These are phyloP conservation scores for Vigna angularis DNA, from an alignment of 306 rosid species.

Conservation along the genomic window DNA sequence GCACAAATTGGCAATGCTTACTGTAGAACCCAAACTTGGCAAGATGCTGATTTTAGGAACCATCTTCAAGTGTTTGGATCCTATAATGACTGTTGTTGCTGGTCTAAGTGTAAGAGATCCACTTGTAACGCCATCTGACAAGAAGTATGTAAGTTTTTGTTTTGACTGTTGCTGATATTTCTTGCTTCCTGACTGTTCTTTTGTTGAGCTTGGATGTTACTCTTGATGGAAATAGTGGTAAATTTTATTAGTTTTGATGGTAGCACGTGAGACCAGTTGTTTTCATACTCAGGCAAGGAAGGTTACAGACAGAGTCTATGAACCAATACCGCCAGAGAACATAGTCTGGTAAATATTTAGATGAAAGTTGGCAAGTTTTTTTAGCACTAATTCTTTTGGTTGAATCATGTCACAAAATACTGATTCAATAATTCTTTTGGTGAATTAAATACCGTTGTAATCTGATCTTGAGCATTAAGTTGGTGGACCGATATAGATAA, in stretches of 20 bases:
- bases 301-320: conserved; percentile 59
- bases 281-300: conserved; percentile 52
- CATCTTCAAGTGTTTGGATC: too few relatives aligned
- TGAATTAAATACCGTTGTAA: neutral
- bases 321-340: conserved; percentile 38
- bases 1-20: too few relatives aligned
- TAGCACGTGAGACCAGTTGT: conserved; percentile 11
- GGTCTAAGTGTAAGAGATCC: conserved; percentile 40
- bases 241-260: conserved; percentile 27
- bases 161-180: conserved; percentile 17
- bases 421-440: neutral
- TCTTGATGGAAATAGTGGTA: conserved; percentile 34
- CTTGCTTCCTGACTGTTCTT: neutral
- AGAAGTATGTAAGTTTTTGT: conserved; percentile 81
- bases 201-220: conserved; percentile 22
- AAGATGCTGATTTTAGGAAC: too few relatives aligned
- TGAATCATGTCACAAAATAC: neutral
- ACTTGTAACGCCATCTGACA: conserved; percentile 81
- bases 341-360: conserved; percentile 13
- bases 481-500: neutral
- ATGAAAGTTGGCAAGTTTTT: neutral
- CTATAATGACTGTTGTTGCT: too few relatives aligned
- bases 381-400: neutral
- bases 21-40: too few relatives aligned
- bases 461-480: neutral